A percentile compares a stretch with the other conserved stretches of the same genome.
Evolutionary conservation across 2,329 filamentous ascomycete genomes (phyloP).

Genomic region (Pleoardoris graminearum): DNA sequence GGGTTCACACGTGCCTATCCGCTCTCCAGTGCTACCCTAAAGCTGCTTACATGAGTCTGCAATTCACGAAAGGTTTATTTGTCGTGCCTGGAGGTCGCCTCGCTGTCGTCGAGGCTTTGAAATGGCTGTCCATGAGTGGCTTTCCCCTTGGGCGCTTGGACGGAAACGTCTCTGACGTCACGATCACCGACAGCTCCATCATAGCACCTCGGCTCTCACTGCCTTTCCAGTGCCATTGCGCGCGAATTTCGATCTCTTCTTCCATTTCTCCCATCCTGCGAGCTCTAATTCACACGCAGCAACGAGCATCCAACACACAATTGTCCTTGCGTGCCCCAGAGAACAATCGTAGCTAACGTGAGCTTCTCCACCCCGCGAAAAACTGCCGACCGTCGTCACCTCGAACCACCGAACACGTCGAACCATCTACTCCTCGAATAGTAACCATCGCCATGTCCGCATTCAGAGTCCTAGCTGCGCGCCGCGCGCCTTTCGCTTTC

Average conservation of each 20-base stretch:
- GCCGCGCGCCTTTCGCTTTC: constrained; percentile 34
- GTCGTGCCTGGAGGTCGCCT: too few relatives aligned
- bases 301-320: neutral
- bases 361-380: neutral
- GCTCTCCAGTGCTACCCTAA: too few relatives aligned
- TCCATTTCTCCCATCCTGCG: neutral
- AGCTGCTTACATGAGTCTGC: too few relatives aligned
- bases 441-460: constrained; percentile 32
- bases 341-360: neutral
- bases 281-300: neutral
- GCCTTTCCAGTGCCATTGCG: neutral
- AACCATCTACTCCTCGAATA: neutral
- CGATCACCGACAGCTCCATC: neutral
- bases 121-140: neutral
- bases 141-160: neutral
- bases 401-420: neutral
- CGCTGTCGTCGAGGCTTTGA: neutral
- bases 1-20: too few relatives aligned
- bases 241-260: neutral
- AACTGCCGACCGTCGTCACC: neutral
- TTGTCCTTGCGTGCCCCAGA: neutral
- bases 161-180: constrained; percentile 2
- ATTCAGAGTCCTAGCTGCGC: constrained; percentile 37
- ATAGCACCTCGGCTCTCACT: constrained; percentile 1
- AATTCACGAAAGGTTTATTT: too few relatives aligned